Evolutionary conservation across 2,329 filamentous ascomycete species (phyloP).

Genomic region (Xylariales sp.): DNA sequence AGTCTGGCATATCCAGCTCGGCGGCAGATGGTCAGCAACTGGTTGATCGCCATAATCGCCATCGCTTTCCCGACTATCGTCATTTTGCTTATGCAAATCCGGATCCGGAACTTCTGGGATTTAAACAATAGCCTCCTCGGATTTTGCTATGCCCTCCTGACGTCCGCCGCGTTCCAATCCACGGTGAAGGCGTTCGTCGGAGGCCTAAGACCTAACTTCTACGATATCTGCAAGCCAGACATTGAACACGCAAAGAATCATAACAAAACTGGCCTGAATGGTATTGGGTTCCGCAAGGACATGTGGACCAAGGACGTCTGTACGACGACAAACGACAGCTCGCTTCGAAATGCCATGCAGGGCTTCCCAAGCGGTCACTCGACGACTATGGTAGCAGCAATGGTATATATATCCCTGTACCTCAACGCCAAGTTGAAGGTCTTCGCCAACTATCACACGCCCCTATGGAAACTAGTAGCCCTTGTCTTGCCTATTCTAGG

Average conservation of each 20-base stretch:
- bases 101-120: slow-evolving; percentile 68
- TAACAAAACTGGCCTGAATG: slow-evolving; percentile 43
- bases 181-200: slow-evolving; percentile 75
- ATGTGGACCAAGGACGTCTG: slow-evolving; percentile 75
- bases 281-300: slow-evolving; percentile 65
- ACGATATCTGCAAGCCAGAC: slow-evolving; percentile 71
- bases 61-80: slow-evolving; percentile 67
- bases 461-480: slow-evolving; percentile 73
- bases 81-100: slow-evolving; percentile 68
- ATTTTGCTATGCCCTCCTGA: slow-evolving; percentile 68
- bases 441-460: slow-evolving; percentile 72
- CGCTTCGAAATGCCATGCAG: slow-evolving; percentile 71
- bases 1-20: slow-evolving; percentile 32
- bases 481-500: slow-evolving; percentile 70
- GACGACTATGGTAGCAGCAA: slow-evolving; percentile 72
- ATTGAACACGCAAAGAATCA: slow-evolving; percentile 52
- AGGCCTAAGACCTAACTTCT: slow-evolving; percentile 72
- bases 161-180: slow-evolving; percentile 73
- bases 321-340: slow-evolving; percentile 62
- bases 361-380: slow-evolving; percentile 77
- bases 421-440: slow-evolving; percentile 79
- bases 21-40: slow-evolving; percentile 32
- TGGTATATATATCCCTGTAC: slow-evolving; percentile 74
- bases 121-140: slow-evolving; percentile 72
- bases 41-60: slow-evolving; percentile 53